These are phyloP conservation scores for Jamesozyma jinghongensis DNA, from an alignment of 805 yeast genomes.

Conservation along the genomic window DNA sequence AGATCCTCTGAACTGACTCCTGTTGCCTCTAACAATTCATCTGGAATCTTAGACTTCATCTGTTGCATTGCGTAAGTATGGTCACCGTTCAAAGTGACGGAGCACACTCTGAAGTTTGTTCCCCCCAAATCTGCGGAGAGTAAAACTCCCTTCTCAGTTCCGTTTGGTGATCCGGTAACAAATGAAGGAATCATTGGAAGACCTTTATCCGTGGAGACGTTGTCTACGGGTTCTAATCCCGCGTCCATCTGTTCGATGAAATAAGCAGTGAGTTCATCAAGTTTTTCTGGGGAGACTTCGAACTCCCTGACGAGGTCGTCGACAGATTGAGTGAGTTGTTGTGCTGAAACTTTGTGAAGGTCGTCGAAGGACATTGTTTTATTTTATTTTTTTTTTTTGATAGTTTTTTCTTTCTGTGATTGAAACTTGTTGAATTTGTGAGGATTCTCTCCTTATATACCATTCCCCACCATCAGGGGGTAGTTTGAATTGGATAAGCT, in stretches of 20 bases:
- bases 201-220: constrained; percentile 32
- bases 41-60: constrained; percentile 70
- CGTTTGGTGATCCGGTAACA: constrained; percentile 80
- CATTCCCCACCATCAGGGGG: too few species aligned
- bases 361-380: constrained; percentile 25
- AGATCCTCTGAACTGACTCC: constrained; percentile 47
- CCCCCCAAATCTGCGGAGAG: constrained; percentile 95
- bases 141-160: constrained; percentile 71
- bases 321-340: constrained; percentile 19
- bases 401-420: too few species aligned
- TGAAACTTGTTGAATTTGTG: too few species aligned
- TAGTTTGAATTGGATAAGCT: too few species aligned
- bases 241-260: constrained; percentile 53
- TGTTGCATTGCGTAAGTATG: constrained; percentile 71
- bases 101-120: constrained; percentile 90
- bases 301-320: constrained; percentile 23
- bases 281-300: constrained; percentile 17
- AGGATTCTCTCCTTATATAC: too few species aligned
- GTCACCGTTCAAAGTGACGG: constrained; percentile 66
- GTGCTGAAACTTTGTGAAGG: constrained; percentile 19
- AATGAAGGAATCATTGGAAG: constrained; percentile 91
- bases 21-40: constrained; percentile 56
- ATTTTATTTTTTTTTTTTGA: too few species aligned
- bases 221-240: constrained; percentile 36
- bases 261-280: constrained; percentile 34